Conservation (phyloP, 2,329 filamentous ascomycete species). For the Fusarium sp. region DNA sequence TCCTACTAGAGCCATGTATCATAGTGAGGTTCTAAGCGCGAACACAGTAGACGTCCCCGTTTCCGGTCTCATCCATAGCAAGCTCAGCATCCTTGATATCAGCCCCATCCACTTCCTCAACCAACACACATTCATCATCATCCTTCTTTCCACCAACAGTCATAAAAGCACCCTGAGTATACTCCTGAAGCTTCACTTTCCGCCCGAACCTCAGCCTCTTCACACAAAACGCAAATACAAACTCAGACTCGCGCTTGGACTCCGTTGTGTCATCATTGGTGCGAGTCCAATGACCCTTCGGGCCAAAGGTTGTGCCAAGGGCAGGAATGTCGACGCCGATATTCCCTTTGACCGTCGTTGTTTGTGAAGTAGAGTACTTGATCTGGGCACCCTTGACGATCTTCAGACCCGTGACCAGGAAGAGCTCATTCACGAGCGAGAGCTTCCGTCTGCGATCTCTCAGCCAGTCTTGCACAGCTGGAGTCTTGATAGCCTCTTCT, state of each 20-base stretch:
- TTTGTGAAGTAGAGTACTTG: background rate
- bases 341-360: background rate
- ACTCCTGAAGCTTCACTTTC: background rate
- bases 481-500: background rate
- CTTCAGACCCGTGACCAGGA: background rate
- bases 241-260: constrained; percentile 1
- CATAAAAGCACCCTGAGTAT: background rate
- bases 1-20: background rate
- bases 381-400: constrained; percentile 6
- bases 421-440: background rate
- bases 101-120: background rate
- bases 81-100: background rate
- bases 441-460: background rate
- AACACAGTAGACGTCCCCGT: background rate
- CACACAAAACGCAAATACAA: background rate
- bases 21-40: background rate
- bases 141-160: background rate
- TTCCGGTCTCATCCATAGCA: background rate
- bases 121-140: background rate
- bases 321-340: background rate
- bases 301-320: background rate
- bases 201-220: background rate
- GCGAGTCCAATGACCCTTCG: background rate
- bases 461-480: background rate
- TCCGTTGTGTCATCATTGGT: background rate